These are phyloP conservation scores for Cystobasidiaceae sp. DNA, from an alignment of 1,284 basidiomycete species.

Conservation along the genomic window DNA sequence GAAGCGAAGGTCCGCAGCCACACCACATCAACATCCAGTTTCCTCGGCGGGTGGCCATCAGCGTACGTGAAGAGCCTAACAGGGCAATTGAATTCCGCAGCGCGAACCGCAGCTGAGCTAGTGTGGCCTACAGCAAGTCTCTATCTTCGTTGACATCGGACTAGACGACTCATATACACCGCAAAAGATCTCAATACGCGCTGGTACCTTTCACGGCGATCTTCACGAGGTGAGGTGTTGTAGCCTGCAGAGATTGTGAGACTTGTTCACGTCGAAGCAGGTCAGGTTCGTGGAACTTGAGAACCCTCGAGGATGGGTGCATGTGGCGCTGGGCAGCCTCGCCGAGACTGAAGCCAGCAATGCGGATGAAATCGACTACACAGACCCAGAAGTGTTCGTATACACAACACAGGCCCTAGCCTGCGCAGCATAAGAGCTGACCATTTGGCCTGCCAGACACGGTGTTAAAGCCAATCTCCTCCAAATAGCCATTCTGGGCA, in stretches of 20 bases:
- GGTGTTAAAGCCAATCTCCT: constrained; percentile 83
- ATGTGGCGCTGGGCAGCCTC: constrained; percentile 72
- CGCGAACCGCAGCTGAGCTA: background rate
- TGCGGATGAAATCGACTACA: constrained; percentile 3
- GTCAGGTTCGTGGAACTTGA: constrained; percentile 75
- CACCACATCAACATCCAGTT: constrained; percentile 95
- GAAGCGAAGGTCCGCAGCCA: constrained; percentile 94
- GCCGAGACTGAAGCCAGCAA: constrained; percentile 21
- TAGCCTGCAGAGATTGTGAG: constrained; percentile 21
- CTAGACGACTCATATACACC: constrained; percentile 97
- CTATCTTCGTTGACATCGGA: constrained; percentile 76
- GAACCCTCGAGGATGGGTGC: constrained; percentile 92
- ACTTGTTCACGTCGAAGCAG: constrained; percentile 32
- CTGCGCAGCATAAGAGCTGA: background rate
- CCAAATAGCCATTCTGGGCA: constrained; percentile 83
- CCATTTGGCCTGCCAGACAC: constrained; percentile 54
- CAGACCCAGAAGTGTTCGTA: constrained; percentile 32
- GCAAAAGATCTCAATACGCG: constrained; percentile 77
- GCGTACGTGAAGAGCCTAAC: constrained; percentile 53
- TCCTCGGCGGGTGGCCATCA: constrained; percentile 78
- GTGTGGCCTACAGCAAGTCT: constrained; percentile 65
- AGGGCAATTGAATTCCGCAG: background rate
- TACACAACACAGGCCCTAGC: background rate
- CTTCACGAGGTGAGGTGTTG: constrained; percentile 70
- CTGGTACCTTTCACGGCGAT: constrained; percentile 86